Percentiles rank a stretch among this genome's conserved stretches.
Conservation (phyloP, 805 yeast genomes). For the Suhomyces tanzawaensis region DNA sequence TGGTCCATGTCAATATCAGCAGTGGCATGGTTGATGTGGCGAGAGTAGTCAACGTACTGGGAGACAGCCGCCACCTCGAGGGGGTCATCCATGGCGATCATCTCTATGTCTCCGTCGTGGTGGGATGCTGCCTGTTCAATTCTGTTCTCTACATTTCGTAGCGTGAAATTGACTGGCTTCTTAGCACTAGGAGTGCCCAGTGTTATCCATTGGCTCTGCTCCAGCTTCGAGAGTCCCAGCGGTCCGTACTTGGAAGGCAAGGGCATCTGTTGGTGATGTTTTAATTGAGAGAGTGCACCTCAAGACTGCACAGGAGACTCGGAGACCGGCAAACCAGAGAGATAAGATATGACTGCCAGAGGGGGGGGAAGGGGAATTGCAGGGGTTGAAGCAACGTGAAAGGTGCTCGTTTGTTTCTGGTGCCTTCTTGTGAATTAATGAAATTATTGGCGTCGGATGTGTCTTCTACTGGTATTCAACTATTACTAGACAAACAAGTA, state of each 20-base stretch:
- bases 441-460: too few relatives aligned
- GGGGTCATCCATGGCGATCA: conserved; percentile 48
- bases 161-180: conserved; percentile 21
- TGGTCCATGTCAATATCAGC: conserved; percentile 1
- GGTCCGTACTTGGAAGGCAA: conserved; percentile 41
- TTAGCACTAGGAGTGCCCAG: conserved; percentile 17
- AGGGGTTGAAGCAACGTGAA: neutral
- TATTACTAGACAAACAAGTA: too few relatives aligned
- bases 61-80: conserved; percentile 44
- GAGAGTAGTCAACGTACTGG: conserved; percentile 26
- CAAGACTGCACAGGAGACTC: neutral
- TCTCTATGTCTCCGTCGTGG: conserved; percentile 37
- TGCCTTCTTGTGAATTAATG: too few relatives aligned
- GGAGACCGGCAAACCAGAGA: neutral
- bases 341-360: neutral
- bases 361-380: neutral
- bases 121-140: conserved; percentile 19
- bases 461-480: too few relatives aligned
- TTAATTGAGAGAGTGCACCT: neutral
- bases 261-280: conserved; percentile 6
- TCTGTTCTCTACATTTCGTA: conserved; percentile 24
- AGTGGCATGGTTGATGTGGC: neutral
- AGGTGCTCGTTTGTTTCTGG: too few relatives aligned
- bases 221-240: conserved; percentile 27
- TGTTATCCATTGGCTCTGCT: conserved; percentile 24